Base-by-base conservation (phyloP, 2,329 filamentous ascomycete species). In the Cytospora mali region DNA sequence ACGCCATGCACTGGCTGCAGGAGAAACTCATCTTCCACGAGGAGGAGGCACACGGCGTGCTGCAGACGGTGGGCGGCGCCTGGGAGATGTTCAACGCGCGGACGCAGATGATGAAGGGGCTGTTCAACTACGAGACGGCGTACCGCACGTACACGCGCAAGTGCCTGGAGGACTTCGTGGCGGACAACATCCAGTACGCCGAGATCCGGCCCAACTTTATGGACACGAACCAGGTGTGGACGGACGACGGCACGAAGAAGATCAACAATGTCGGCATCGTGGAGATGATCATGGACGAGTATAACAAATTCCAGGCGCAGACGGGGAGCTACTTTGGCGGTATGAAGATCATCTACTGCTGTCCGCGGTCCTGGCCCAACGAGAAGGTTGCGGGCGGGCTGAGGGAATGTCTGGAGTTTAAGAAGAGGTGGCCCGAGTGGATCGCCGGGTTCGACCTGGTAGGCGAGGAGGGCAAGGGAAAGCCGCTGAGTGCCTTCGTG, bases 11-110 rank as follows among this genome's bases (percentile, higher is more conserved):
- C 14, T 91, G 88, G 87, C 76, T 91, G 13, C 74, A 77, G 46
- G 75, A 75, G 14, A 91, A 91, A 73, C 81, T 91, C 66, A 77
- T 86, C 1, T 87, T 91, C 51, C 76, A 80, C 35, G 82, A 85
- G 66, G 75, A 84, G 6, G 87, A 91, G 70, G 81, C 85, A 0
- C 82, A 90, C 68, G 76, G 79, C 31, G 69, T 75, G 48, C 70
- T 77, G 1, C 82, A 84, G 65, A 84, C 81, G 7, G 73, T 77
- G 16, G 74, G 54, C 58, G 83, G 82, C 7, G 79, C 81, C 7
- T 87, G 84, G 84, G 76, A 80, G 62, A 82, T 81, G 68, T 93
- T 92, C 58, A 66, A 66, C 54, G 29, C 39, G 27, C 62, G 64
- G 11, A 87, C 84, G 9, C 80, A 83, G 60, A 84, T 84, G 71